Evolutionary conservation across 495 filamentous ascomycete genomes (phyloP), one percentile per base, ranked within the genome.

Genomic region (Umbilicaria muhlenbergii): DNA sequence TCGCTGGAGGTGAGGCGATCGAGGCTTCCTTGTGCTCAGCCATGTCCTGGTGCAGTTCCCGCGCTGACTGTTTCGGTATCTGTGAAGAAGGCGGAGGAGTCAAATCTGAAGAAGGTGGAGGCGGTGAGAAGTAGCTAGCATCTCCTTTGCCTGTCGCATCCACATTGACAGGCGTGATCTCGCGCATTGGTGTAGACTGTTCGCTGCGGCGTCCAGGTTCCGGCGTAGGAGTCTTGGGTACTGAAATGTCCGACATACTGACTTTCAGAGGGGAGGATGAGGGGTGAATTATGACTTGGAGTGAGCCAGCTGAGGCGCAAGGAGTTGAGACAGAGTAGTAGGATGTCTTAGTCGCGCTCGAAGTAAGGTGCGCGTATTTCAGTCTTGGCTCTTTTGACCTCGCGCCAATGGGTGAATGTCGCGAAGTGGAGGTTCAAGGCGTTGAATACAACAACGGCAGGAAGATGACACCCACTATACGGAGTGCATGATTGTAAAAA

Each of bases 81-180:
- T 87, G 83, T 5, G 80, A 77, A 2, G 83, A 86, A 0, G 81
- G 83, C 11, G 83, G 83, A 0, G 83, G 82, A 4, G 83, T 86
- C 60, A 86, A 65, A 41, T 70, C 65, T 36, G 63, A 66, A 34
- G 66, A 63, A 38, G 64, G 59, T 24, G 65, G 49, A 17, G 64
- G 57, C 11, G 66, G 59, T 12, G 66, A 69, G 37, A 54, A 44
- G 28, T 39, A 18, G 38, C 50, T 39, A 39, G 47, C 43, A 21
- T 38, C 38, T 17, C 38, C 42, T 41, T 7, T 34, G 14, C 31
- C 21, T 15, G 24, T 28, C 24, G 24, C 24, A 28, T 28, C 24
- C 24, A 10, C 24, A 28, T 28, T 6, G 8, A 6, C 24, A 28
- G 24, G 24, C 6, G 6, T 28, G 24, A 6, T 6, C 1, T 28